phyloP scores from a whole-genome alignment of 257 asterid species.

The Orobanche coerulescens region DNA sequence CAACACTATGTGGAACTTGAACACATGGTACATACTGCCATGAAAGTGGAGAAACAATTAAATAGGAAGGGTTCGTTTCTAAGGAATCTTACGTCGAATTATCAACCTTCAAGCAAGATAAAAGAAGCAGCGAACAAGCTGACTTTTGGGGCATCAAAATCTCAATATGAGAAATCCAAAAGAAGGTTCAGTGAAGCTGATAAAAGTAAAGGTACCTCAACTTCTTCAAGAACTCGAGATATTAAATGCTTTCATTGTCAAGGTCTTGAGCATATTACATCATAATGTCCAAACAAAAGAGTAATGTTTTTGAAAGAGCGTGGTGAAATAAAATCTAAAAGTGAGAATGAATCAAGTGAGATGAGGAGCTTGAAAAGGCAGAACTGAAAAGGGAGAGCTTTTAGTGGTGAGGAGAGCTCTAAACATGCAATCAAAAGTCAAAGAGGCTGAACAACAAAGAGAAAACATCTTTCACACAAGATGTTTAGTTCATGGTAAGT shows the following conservation, averaged over 20 bases:
- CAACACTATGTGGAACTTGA: not conserved
- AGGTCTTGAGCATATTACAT: not conserved
- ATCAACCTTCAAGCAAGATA: no score
- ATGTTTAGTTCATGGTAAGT: not conserved
- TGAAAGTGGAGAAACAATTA: no score
- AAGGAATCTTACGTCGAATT: no score
- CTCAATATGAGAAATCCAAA: no score
- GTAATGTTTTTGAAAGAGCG: not conserved
- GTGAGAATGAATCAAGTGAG: not conserved
- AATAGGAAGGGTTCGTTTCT: no score
- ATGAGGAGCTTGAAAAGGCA: not conserved
- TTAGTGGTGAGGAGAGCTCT: not conserved
- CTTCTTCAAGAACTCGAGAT: not conserved
- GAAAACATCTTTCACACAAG: not conserved
- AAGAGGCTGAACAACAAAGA: not conserved
- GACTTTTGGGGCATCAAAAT: no score
- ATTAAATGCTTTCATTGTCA: not conserved
- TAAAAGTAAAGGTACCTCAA: not conserved
- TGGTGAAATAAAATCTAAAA: no score
- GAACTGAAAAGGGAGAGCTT: not conserved
- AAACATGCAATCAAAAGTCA: not conserved
- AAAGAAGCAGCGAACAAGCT: no score
- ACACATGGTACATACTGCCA: not conserved
- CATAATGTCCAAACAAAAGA: not conserved
- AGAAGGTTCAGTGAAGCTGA: no score